A percentile compares a stretch with the other conserved stretches of the same genome.
These are phyloP conservation scores for Zasmidium citrigriseum DNA, from an alignment of 2,329 filamentous ascomycete genomes.

Conservation along the genomic window DNA sequence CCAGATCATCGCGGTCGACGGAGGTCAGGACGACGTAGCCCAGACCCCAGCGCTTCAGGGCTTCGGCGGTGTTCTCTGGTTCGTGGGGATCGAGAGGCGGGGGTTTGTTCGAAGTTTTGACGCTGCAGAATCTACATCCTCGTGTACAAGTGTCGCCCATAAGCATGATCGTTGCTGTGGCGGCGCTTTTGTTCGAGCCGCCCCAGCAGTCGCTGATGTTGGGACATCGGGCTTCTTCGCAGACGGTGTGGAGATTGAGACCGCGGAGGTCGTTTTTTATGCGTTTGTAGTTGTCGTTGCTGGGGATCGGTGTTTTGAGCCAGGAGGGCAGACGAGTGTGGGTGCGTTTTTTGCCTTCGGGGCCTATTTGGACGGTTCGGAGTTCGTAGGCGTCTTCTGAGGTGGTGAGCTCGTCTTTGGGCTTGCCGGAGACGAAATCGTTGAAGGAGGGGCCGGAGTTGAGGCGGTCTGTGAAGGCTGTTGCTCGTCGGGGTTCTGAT, in stretches of 20 bases:
- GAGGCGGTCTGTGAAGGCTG: conserved; percentile 62
- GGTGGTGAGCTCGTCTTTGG: conserved; percentile 38
- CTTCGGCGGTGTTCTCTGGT: conserved; percentile 94
- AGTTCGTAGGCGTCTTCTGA: conserved; percentile 60
- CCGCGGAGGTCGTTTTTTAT: conserved; percentile 93
- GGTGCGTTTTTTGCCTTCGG: conserved; percentile 62
- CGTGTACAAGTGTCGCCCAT: conserved; percentile 99
- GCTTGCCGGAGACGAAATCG: conserved; percentile 58
- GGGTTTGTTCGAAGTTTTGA: conserved; percentile 78
- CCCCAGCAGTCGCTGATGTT: conserved; percentile 99
- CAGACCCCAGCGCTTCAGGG: conserved; percentile 85
- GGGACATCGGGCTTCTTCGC: conserved; percentile 94
- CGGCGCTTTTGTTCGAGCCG: conserved; percentile 80
- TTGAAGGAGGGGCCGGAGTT: conserved; percentile 65
- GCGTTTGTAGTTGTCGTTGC: conserved; percentile 83
- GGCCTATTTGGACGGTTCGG: conserved; percentile 62
- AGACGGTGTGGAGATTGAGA: conserved; percentile 89
- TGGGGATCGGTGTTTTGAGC: conserved; percentile 94
- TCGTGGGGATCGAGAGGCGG: conserved; percentile 92
- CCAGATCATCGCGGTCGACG: conserved; percentile 90
- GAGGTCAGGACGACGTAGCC: conserved; percentile 94
- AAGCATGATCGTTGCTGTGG: conserved; percentile 97
- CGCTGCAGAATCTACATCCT: conserved; percentile 94
- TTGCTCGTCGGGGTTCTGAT: conserved; percentile 45
- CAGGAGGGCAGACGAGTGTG: conserved; percentile 81